Evolutionary conservation across 805 yeast species (phyloP).

Genomic region (Saccharomycopsis sp.): DNA sequence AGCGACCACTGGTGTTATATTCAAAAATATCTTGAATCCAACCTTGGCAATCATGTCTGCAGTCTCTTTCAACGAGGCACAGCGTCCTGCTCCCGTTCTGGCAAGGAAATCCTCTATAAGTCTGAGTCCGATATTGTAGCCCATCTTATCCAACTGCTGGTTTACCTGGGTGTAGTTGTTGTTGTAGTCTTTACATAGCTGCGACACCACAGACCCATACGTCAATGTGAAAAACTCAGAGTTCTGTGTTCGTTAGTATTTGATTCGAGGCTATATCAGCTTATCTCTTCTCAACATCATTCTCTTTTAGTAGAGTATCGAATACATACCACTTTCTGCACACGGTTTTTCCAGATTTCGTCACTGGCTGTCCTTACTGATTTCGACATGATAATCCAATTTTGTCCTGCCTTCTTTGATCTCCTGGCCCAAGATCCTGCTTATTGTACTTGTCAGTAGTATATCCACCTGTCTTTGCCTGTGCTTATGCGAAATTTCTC

Average conservation of each 20-base stretch:
- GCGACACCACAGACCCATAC: conserved; percentile 90
- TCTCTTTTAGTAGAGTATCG: no score
- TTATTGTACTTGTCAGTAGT: no score
- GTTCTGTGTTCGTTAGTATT: conserved; percentile 39
- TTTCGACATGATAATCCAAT: conserved; percentile 35
- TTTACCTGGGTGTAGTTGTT: conserved; percentile 76
- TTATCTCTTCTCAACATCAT: not conserved
- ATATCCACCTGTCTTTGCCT: no score
- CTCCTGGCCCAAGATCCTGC: no score
- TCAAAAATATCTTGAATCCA: conserved; percentile 86
- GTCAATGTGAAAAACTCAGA: conserved; percentile 92
- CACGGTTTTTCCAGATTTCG: conserved; percentile 84
- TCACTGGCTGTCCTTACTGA: conserved; percentile 56
- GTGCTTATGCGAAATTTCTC: no score
- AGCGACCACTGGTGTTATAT: conserved; percentile 66
- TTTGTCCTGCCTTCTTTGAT: not conserved
- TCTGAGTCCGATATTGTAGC: conserved; percentile 87
- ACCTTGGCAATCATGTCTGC: conserved; percentile 80
- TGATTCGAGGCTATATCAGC: conserved; percentile 13
- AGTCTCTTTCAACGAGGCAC: conserved; percentile 73
- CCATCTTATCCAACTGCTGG: conserved; percentile 83
- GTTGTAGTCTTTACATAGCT: conserved; percentile 76
- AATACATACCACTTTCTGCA: conserved; percentile 72
- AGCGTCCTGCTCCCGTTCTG: conserved; percentile 77
- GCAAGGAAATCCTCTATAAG: conserved; percentile 90